Percentiles rank a stretch among this genome's conserved stretches.
Evolutionary conservation across 1,139 yeast species (phyloP).

Genomic region (Taphrina populina): DNA sequence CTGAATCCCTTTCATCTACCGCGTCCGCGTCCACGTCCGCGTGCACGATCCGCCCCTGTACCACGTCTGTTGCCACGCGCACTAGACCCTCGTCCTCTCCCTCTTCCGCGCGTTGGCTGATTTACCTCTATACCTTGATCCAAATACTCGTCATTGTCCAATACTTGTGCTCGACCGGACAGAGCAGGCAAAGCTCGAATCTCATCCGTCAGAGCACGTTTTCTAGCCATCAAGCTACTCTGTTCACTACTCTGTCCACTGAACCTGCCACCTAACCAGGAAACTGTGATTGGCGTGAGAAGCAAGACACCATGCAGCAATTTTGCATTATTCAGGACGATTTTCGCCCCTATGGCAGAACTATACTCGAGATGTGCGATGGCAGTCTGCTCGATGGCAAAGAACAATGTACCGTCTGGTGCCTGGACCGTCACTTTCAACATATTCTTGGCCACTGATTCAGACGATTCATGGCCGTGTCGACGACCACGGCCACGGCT

Average conservation of each 20-base stretch:
- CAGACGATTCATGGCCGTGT: too few relatives aligned
- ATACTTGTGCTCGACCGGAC: too few relatives aligned
- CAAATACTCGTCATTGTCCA: background rate
- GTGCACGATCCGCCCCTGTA: background rate
- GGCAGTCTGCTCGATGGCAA: background rate
- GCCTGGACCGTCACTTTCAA: background rate
- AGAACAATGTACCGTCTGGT: background rate
- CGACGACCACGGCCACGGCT: too few relatives aligned
- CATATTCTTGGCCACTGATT: constrained; percentile 2
- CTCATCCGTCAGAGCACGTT: background rate
- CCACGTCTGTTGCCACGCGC: background rate
- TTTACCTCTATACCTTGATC: background rate
- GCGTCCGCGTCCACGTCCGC: background rate
- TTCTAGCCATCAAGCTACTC: background rate
- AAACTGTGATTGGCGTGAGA: background rate
- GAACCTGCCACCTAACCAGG: constrained; percentile 10
- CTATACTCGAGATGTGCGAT: background rate
- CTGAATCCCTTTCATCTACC: background rate
- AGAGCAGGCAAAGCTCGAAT: too few relatives aligned
- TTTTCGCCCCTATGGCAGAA: constrained; percentile 4
- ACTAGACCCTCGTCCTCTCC: background rate
- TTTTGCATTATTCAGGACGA: background rate
- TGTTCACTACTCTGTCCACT: background rate
- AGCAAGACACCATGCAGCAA: constrained; percentile 6
- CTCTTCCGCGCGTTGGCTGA: background rate